Conservation (phyloP, 306 rosid genomes). For the Vigna reflexopilosa region DNA sequence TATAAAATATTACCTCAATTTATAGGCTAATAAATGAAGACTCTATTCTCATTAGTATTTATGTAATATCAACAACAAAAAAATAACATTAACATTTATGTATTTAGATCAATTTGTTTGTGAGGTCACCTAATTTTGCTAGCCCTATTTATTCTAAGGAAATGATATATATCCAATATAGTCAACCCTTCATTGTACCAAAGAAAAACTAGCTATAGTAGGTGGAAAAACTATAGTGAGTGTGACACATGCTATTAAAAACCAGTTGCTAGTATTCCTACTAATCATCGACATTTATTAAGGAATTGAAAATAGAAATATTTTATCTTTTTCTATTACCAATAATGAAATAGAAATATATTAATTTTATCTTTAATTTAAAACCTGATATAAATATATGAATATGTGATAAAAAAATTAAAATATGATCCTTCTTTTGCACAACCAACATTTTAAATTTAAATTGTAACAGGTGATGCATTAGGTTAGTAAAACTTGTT, state of each 20-base stretch:
- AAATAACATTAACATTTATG: neutral
- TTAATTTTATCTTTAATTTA: no score
- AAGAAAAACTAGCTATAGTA: neutral
- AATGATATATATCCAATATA: neutral
- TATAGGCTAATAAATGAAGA: neutral
- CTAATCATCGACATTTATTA: neutral
- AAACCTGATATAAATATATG: no score
- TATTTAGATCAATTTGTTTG: neutral
- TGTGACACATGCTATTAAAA: neutral
- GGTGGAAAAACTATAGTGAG: neutral
- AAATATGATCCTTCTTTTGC: no score
- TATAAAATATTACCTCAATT: neutral
- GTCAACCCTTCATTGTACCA: neutral
- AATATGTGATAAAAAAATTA: no score
- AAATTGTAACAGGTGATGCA: no score
- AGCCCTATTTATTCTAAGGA: neutral
- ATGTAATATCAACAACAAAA: neutral
- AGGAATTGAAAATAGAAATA: neutral
- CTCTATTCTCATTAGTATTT: neutral
- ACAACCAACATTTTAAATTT: no score
- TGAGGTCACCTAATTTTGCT: neutral
- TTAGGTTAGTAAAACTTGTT: no score
- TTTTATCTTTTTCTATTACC: neutral
- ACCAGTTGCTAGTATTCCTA: neutral
- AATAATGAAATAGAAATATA: neutral